phyloP scores from a whole-genome alignment of 352 stramenopile genomes.

The Phytophthora citricola region DNA sequence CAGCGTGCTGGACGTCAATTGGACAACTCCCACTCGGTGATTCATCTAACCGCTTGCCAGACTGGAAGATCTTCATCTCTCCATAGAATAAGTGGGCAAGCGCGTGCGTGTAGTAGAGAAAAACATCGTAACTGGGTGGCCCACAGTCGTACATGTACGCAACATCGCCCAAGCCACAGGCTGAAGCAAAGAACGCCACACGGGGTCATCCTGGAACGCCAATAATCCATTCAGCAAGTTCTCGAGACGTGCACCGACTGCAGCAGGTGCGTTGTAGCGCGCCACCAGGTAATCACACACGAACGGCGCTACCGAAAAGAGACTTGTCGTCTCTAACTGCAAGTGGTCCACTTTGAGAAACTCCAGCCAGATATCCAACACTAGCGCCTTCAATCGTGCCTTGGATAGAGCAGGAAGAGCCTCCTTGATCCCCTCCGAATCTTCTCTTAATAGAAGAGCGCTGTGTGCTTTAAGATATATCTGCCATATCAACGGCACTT shows the following conservation, averaged over 20 bases:
- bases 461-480: slow-evolving; percentile 41
- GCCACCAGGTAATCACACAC: slow-evolving; percentile 76
- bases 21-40: slow-evolving; percentile 57
- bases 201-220: slow-evolving; percentile 54
- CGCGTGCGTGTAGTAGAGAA: slow-evolving; percentile 75
- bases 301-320: slow-evolving; percentile 67
- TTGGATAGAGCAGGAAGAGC: slow-evolving; percentile 39
- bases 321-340: slow-evolving; percentile 58
- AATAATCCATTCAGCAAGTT: slow-evolving; percentile 57
- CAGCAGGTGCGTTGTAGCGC: slow-evolving; percentile 53
- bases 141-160: slow-evolving; percentile 11
- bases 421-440: slow-evolving; percentile 14
- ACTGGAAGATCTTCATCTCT: slow-evolving; percentile 74
- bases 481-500: slow-evolving; percentile 47
- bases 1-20: slow-evolving; percentile 41
- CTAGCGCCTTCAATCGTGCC: slow-evolving; percentile 42
- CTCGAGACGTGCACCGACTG: slow-evolving; percentile 62
- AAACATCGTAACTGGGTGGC: slow-evolving; percentile 57
- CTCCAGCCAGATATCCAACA: slow-evolving; percentile 79
- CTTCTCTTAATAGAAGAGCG: slow-evolving; percentile 25
- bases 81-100: slow-evolving; percentile 71
- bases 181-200: slow-evolving; percentile 65
- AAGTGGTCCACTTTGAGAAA: slow-evolving; percentile 75
- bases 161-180: slow-evolving; percentile 47
- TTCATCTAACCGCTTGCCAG: slow-evolving; percentile 63